phyloP scores from a whole-genome alignment of 2,329 filamentous ascomycete species.

The Thyridium curvatum region DNA sequence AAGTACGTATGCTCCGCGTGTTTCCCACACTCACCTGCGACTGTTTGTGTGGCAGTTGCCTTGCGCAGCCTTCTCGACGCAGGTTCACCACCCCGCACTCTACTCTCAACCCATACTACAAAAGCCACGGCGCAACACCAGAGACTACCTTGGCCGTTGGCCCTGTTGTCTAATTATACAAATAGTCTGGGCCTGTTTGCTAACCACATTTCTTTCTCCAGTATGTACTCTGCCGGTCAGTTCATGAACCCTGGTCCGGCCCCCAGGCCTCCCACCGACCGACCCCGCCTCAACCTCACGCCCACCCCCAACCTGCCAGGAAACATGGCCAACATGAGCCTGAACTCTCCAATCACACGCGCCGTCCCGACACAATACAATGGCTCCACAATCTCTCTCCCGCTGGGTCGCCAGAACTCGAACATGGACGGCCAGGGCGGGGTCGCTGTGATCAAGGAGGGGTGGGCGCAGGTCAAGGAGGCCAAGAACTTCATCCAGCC shows the following conservation, averaged over 20 bases:
- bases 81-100: too few species aligned
- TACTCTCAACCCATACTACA: too few species aligned
- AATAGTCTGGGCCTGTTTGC: too few species aligned
- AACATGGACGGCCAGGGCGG: slow-evolving; percentile 60
- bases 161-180: too few species aligned
- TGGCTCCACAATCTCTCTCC: slow-evolving; percentile 66
- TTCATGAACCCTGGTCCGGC: slow-evolving; percentile 98
- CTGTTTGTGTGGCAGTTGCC: too few species aligned
- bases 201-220: slow-evolving; percentile 19
- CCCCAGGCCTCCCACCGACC: slow-evolving; percentile 79
- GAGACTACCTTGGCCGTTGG: too few species aligned
- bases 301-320: slow-evolving; percentile 69
- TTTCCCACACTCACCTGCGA: too few species aligned
- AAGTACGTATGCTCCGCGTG: too few species aligned
- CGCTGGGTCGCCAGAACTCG: slow-evolving; percentile 56
- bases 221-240: slow-evolving; percentile 54
- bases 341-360: slow-evolving; percentile 60
- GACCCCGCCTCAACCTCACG: slow-evolving; percentile 74
- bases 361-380: slow-evolving; percentile 58
- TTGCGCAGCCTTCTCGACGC: too few species aligned
- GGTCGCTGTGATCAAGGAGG: slow-evolving; percentile 71
- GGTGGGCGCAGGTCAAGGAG: slow-evolving; percentile 83
- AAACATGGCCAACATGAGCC: slow-evolving; percentile 72
- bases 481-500: slow-evolving; percentile 76
- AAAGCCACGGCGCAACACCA: too few species aligned